Base-by-base conservation (phyloP, 1,139 yeast genomes). In the Zygosaccharomyces pseudobailii region DNA sequence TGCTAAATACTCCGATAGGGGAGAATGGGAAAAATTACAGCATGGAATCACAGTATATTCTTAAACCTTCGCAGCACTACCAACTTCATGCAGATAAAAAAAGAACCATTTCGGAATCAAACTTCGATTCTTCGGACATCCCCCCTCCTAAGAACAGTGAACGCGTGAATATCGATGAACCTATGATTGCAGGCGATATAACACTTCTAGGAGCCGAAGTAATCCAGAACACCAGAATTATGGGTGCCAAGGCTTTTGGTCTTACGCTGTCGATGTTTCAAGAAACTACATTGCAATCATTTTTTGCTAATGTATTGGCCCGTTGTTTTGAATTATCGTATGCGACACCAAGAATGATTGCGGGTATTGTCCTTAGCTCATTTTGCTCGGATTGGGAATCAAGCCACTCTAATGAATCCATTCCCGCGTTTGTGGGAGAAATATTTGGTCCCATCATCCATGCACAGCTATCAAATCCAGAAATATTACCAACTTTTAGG, bases 1-100 rank as follows among this genome's bases (percentile, higher is more conserved):
- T 94, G 41, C 65, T 89, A 41, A 84, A 87, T 84, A 92, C 97
- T 0, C 98, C 98, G 4, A 85, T 94, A 53, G 98, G 99, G 52
- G 81, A 89, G 47, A 87, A 96, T 3, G 81, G 98, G 55, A 87
- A 85, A 63, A 86, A 84, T 57, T 92, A 87, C 67, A 80, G 81
- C 40, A 87, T 94, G 96, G 84, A 87, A 57, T 73, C 88, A 0
- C 71, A 75, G 19, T 74, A 82, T 45, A 78, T 92, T 38, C 72
- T 92, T 63, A 79, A 88, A 54, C 95, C 97, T 0, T 86, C 96
- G 4, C 61, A 56, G 38, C 61, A 62, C 48, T 65, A 66, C 43
- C 62, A 62, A 46, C 41, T 65, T 20, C 63, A 58, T 43, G 55
- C 62, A 17, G 65, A 62, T 27, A 57, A 58, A 42, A 66, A 66